These are phyloP conservation scores for Odontarrhena argentea DNA, from an alignment of 345 rosid species.

Conservation along the genomic window DNA sequence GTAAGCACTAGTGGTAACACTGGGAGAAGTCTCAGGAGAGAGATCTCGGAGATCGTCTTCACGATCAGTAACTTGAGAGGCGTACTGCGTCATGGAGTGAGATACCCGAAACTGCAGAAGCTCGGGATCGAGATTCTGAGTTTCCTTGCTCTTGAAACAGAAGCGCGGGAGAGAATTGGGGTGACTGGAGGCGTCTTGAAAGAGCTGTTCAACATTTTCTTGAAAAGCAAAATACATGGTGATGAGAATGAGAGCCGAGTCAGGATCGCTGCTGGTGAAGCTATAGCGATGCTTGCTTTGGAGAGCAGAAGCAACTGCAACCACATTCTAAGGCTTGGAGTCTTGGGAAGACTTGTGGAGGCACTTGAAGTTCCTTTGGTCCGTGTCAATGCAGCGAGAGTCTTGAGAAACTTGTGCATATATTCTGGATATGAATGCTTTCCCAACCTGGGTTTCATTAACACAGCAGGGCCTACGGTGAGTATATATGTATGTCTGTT, in stretches of 20 bases:
- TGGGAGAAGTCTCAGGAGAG: constrained; percentile 69
- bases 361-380: constrained; percentile 62
- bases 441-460: constrained; percentile 48
- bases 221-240: constrained; percentile 42
- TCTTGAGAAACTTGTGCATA: constrained; percentile 68
- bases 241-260: constrained; percentile 46
- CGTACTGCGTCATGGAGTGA: constrained; percentile 64
- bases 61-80: constrained; percentile 80
- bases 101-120: constrained; percentile 66
- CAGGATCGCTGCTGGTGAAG: constrained; percentile 78
- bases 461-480: constrained; percentile 67
- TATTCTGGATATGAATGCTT: constrained; percentile 56
- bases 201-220: constrained; percentile 81
- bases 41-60: constrained; percentile 86
- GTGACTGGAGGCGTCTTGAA: constrained; percentile 80
- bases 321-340: constrained; percentile 59
- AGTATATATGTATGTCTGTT: constrained; percentile 24
- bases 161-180: constrained; percentile 75
- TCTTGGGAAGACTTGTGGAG: constrained; percentile 50
- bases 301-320: constrained; percentile 74
- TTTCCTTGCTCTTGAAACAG: constrained; percentile 68
- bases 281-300: constrained; percentile 77
- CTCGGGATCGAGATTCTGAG: constrained; percentile 72
- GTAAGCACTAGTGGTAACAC: constrained; percentile 75
- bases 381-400: constrained; percentile 71